These are phyloP conservation scores for Gaeumannomyces sp. DNA, from an alignment of 2,329 filamentous ascomycete species.

Conservation along the genomic window DNA sequence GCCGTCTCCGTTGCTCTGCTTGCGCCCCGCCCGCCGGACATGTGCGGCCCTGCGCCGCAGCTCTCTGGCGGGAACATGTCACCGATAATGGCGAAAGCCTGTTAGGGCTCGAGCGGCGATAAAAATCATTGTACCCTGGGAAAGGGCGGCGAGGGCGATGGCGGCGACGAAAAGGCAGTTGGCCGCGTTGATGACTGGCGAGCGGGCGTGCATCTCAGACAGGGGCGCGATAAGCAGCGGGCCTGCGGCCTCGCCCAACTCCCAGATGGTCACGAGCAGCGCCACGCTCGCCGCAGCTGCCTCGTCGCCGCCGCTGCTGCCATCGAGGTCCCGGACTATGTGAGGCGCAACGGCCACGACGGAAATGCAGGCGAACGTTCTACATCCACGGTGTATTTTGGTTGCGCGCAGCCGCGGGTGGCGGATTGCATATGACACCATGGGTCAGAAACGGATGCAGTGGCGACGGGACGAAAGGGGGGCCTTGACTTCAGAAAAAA, in stretches of 20 bases:
- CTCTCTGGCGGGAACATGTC: slow-evolving; percentile 54
- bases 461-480: no score
- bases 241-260: slow-evolving; percentile 59
- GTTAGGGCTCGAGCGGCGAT: slow-evolving; percentile 62
- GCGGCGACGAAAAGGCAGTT: slow-evolving; percentile 45
- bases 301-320: slow-evolving; percentile 20
- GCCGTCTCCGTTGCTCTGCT: no score
- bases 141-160: slow-evolving; percentile 29
- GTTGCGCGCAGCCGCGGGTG: slow-evolving; percentile 23
- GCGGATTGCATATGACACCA: no score
- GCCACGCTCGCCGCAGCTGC: slow-evolving; percentile 38
- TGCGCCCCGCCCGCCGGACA: no score
- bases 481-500: no score
- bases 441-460: neutral
- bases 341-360: slow-evolving; percentile 46
- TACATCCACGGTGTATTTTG: no score
- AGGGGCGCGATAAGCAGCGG: slow-evolving; percentile 56
- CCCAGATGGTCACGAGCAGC: slow-evolving; percentile 65
- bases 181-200: slow-evolving; percentile 45
- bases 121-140: slow-evolving; percentile 47
- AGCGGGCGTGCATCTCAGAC: slow-evolving; percentile 54
- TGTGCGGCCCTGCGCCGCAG: slow-evolving; percentile 23
- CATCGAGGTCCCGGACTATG: slow-evolving; percentile 42
- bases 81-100: slow-evolving; percentile 56
- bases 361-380: slow-evolving; percentile 50